Conservation (phyloP, 331 rosid genomes). For the Stylosanthes scabra region DNA sequence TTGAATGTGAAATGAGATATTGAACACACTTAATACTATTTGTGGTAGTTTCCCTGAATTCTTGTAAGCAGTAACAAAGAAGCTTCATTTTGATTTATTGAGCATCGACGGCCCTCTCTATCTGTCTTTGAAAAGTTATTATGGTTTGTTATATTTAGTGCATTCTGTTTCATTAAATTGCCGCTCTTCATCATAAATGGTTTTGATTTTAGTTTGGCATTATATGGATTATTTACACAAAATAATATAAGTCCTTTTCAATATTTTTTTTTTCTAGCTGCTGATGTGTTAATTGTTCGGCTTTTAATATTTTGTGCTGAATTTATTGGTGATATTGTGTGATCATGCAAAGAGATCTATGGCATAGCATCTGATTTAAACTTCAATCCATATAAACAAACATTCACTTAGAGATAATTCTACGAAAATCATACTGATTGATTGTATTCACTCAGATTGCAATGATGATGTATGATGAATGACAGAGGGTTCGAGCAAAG, state of each 20-base stretch:
- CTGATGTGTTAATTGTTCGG: background rate
- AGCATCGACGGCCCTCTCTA: background rate
- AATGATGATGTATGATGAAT: conserved; percentile 98
- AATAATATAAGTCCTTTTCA: background rate
- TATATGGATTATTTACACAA: background rate
- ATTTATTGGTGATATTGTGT: background rate
- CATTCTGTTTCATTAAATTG: conserved; percentile 1
- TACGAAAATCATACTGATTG: conserved; percentile 66
- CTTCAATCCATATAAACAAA: conserved; percentile 35
- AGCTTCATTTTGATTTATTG: conserved; percentile 21
- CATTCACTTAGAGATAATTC: conserved; percentile 47
- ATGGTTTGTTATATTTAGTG: conserved; percentile 26
- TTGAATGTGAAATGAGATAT: conserved; percentile 37
- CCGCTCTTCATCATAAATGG: background rate
- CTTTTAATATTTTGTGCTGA: background rate
- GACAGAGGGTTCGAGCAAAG: conserved; percentile 71
- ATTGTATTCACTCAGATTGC: conserved; percentile 89
- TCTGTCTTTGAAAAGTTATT: conserved; percentile 11
- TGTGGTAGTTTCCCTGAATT: conserved; percentile 15
- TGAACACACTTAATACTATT: conserved; percentile 33
- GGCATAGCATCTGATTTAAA: conserved; percentile 17
- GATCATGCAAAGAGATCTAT: background rate
- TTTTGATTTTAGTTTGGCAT: background rate
- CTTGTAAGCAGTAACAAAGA: conserved; percentile 15
- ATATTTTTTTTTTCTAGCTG: background rate